Evolutionary conservation across 371 early-diverging fungal species (phyloP).

Genomic region (Synchytrium microbalum): DNA sequence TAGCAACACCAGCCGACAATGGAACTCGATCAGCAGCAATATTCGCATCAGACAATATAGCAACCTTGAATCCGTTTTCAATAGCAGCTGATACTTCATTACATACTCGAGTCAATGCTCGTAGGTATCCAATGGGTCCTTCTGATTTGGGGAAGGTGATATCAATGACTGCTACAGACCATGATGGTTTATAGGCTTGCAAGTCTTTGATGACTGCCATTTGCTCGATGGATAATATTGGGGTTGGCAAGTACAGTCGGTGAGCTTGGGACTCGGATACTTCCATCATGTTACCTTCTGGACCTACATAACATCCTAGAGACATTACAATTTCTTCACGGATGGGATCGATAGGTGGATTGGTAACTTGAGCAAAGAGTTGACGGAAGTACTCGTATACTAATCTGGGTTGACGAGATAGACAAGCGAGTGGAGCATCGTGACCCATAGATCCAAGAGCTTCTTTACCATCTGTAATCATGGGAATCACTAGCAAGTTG

Average conservation of each 20-base stretch:
- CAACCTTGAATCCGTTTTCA: constrained; percentile 63
- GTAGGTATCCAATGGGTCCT: constrained; percentile 68
- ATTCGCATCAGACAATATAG: constrained; percentile 75
- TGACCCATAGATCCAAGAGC: constrained; percentile 97
- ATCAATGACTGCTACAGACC: constrained; percentile 78
- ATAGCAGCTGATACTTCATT: constrained; percentile 73
- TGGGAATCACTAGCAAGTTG: constrained; percentile 76
- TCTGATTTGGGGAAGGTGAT: constrained; percentile 71
- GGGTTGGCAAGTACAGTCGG: constrained; percentile 70
- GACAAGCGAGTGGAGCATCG: constrained; percentile 89
- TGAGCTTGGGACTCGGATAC: constrained; percentile 68
- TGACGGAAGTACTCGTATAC: constrained; percentile 94
- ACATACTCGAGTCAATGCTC: constrained; percentile 77
- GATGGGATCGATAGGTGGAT: constrained; percentile 95
- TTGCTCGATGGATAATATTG: constrained; percentile 75
- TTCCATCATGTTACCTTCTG: constrained; percentile 88
- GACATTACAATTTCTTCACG: constrained; percentile 97
- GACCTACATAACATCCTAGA: constrained; percentile 87
- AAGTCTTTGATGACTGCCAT: constrained; percentile 68
- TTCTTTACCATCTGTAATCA: constrained; percentile 85
- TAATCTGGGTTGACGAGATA: constrained; percentile 77
- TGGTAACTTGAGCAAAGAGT: constrained; percentile 95
- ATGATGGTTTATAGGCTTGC: constrained; percentile 49
- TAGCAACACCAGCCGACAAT: constrained; percentile 76
- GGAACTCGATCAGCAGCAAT: constrained; percentile 68